Evolutionary conservation across 257 asterid species (phyloP), one percentile per base, ranked within the genome.

Genomic region (Rauvolfia tetraphylla): DNA sequence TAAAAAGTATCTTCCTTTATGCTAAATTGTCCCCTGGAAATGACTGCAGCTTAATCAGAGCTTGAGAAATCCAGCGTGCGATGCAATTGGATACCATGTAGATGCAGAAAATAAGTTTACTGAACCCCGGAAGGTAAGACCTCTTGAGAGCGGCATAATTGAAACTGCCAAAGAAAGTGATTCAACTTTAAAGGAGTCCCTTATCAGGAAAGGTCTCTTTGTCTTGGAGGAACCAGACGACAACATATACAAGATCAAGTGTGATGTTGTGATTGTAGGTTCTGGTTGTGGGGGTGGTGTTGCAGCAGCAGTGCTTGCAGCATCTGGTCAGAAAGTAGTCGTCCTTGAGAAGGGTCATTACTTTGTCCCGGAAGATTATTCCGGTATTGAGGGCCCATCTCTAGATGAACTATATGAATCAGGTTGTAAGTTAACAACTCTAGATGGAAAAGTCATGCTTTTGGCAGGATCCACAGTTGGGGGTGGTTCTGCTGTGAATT

Each of bases 241-340:
- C 0, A 62, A 82, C 38, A n/a, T 27, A 1, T 81, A 56, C 29
- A 89, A 72, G 76, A 85, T 95, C 75, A 84, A 75, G 78, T 95
- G 98, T 44, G 98, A 95, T 68, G 97, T 92, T 27, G 93, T 92
- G 78, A 87, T 95, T 20, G 91, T 95, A 5, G 98, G 98, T 57
- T 95, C 98, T 7, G 98, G 98, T 57, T 82, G 92, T 36, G 98
- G 97, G 0, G 98, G 98, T 51, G 97, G 95, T 0, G 97, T 95
- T 23, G 95, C 98, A 1, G 98, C 96, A 3, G 89, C 93, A 2
- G 76, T 90, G 12, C 97, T 95, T 25, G 93, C 98, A 27, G 85
- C 87, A 66, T 84, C 96, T 0, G 98, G 98, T 3, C 85, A 83
- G 42, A 95, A 88, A 81, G 98, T 95, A 12, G 68, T 95, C 17